These are phyloP conservation scores for Neonectria coccinea DNA, from an alignment of 2,329 filamentous ascomycete genomes.

Conservation along the genomic window DNA sequence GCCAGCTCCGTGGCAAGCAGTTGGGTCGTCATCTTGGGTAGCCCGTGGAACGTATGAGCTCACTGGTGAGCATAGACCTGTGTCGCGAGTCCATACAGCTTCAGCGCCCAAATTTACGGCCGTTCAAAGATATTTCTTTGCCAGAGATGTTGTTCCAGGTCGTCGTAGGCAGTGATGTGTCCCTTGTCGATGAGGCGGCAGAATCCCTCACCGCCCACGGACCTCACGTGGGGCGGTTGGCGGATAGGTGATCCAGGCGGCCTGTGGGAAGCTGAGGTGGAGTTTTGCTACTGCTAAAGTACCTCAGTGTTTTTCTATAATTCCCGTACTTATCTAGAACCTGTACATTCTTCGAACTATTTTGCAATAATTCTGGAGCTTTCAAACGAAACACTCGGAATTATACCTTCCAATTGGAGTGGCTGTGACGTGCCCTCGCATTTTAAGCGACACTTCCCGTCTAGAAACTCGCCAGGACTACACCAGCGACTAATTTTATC, in stretches of 20 bases:
- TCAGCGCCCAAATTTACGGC: conserved; percentile 22
- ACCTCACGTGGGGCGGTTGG: conserved; percentile 40
- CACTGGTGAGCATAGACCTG: conserved; percentile 41
- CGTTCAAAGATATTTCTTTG: conserved; percentile 35
- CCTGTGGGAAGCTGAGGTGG: background rate
- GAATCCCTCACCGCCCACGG: conserved; percentile 46
- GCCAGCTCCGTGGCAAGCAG: conserved; percentile 88
- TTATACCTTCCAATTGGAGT: too few relatives aligned
- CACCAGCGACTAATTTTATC: too few relatives aligned
- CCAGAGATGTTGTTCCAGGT: conserved; percentile 30
- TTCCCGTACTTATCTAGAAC: background rate
- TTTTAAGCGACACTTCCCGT: too few relatives aligned
- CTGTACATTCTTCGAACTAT: background rate
- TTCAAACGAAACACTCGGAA: too few relatives aligned
- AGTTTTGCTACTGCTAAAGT: too few relatives aligned
- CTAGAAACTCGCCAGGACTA: too few relatives aligned
- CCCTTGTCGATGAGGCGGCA: conserved; percentile 47
- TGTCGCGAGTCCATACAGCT: conserved; percentile 45
- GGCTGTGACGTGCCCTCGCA: too few relatives aligned
- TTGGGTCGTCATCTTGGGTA: conserved; percentile 84
- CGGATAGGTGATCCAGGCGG: conserved; percentile 18
- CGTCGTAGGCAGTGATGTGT: conserved; percentile 45
- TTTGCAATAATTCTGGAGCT: too few relatives aligned
- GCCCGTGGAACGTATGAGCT: conserved; percentile 37
- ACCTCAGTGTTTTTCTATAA: too few relatives aligned